Evolutionary conservation across 352 stramenopile species (phyloP).

Genomic region (Saprolegnia diclina): DNA sequence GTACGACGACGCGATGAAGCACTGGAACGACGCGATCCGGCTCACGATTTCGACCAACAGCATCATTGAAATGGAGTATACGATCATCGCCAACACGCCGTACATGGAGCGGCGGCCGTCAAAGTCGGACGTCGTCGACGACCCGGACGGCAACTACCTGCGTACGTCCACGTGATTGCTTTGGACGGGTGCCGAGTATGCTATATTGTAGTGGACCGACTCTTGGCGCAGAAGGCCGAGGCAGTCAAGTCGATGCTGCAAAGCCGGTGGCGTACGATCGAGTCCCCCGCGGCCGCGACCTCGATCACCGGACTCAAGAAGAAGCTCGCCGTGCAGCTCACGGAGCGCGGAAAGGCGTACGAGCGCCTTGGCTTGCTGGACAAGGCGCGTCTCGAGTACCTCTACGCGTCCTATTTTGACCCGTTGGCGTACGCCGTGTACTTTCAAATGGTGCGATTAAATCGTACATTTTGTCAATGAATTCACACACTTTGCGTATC

Average conservation of each 20-base stretch:
- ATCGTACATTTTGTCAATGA: neutral
- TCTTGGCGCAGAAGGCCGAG: neutral
- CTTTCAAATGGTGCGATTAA: conserved; percentile 37
- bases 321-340: conserved; percentile 57
- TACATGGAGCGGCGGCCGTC: neutral
- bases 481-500: no score
- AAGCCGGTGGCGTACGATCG: neutral
- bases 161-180: neutral
- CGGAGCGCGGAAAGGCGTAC: conserved; percentile 62
- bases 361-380: conserved; percentile 47
- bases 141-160: neutral
- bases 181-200: no score
- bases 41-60: conserved; percentile 18
- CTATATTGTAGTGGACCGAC: neutral
- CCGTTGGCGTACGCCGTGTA: conserved; percentile 47
- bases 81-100: conserved; percentile 8
- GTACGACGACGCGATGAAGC: conserved; percentile 37
- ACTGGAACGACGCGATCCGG: conserved; percentile 16
- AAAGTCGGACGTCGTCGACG: neutral
- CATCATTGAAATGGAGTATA: conserved; percentile 24
- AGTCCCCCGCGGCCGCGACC: conserved; percentile 6
- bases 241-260: neutral
- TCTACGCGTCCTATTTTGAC: conserved; percentile 62
- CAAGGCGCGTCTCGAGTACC: conserved; percentile 49
- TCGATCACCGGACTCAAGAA: conserved; percentile 38